Conservation (phyloP, 257 asterid genomes). For the Solanum infundibuliforme region DNA sequence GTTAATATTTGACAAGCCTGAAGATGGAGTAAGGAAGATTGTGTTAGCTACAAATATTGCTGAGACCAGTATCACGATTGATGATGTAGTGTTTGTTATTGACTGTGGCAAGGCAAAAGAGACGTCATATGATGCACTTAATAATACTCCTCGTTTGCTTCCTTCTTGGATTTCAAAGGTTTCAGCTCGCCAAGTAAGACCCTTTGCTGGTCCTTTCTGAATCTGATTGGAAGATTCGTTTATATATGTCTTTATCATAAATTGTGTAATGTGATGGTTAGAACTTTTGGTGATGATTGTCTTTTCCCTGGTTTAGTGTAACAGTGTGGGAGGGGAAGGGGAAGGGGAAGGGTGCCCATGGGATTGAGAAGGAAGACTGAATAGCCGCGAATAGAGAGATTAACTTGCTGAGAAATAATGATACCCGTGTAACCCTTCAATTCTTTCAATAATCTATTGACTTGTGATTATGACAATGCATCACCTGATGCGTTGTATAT, state of each 20-base stretch:
- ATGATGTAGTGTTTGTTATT: constrained; percentile 73
- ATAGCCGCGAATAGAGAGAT: neutral
- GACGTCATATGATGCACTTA: constrained; percentile 87
- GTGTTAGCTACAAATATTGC: constrained; percentile 91
- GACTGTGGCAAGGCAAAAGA: constrained; percentile 98
- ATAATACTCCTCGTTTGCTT: constrained; percentile 94
- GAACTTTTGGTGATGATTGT: neutral
- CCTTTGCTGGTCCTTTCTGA: constrained; percentile 2
- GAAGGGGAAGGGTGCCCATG: neutral
- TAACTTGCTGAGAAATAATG: neutral
- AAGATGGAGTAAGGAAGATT: constrained; percentile 75
- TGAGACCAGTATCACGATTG: constrained; percentile 92
- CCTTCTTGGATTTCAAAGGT: constrained; percentile 95
- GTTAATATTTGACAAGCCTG: constrained; percentile 71
- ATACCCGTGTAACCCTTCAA: neutral
- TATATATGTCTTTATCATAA: neutral
- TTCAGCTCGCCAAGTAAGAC: constrained; percentile 76
- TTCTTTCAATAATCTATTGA: neutral
- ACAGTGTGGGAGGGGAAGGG: neutral
- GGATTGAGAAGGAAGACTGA: neutral
- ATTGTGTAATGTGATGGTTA: neutral
- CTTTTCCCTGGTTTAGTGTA: neutral
- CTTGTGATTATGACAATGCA: neutral
- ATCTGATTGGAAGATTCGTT: neutral
- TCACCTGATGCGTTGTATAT: neutral